phyloP scores from a whole-genome alignment of 805 yeast genomes.

The Candida loeiensis region DNA sequence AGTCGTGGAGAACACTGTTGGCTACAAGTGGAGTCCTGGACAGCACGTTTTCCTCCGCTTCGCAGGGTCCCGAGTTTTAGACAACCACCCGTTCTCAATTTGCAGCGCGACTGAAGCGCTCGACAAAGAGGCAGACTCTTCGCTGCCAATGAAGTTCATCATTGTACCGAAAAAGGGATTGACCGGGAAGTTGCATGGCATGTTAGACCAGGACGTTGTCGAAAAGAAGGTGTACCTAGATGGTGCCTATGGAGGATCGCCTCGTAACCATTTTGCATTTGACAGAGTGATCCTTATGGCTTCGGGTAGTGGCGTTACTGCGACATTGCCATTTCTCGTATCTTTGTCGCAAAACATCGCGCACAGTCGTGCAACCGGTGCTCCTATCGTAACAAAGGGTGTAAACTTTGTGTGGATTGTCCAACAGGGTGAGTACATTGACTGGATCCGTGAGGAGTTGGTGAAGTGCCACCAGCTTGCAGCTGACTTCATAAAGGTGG shows the following conservation, averaged over 20 bases:
- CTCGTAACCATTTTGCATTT: slow-evolving; percentile 44
- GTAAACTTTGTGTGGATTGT: slow-evolving; percentile 48
- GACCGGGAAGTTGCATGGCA: slow-evolving; percentile 33
- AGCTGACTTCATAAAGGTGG: slow-evolving; percentile 25
- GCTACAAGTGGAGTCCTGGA: slow-evolving; percentile 49
- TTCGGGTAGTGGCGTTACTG: slow-evolving; percentile 53
- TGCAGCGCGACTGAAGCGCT: slow-evolving; percentile 23
- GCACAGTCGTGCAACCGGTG: not conserved
- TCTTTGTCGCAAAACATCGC: slow-evolving; percentile 18
- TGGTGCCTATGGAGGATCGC: slow-evolving; percentile 58
- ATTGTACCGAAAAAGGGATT: slow-evolving; percentile 47
- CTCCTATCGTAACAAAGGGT: slow-evolving; percentile 15
- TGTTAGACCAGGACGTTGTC: slow-evolving; percentile 25
- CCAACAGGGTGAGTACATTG: slow-evolving; percentile 26
- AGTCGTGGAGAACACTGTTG: slow-evolving; percentile 32
- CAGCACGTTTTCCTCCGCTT: slow-evolving; percentile 53
- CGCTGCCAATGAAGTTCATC: slow-evolving; percentile 38
- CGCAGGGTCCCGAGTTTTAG: slow-evolving; percentile 41
- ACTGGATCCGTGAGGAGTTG: slow-evolving; percentile 41
- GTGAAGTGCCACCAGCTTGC: slow-evolving; percentile 21
- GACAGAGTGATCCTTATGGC: slow-evolving; percentile 41
- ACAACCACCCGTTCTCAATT: slow-evolving; percentile 57
- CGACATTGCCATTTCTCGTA: slow-evolving; percentile 43
- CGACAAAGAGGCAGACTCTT: slow-evolving; percentile 12
- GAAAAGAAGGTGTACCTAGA: slow-evolving; percentile 40